Conservation (phyloP, 176 grass and related monocot species). For the Eleusine coracana region DNA sequence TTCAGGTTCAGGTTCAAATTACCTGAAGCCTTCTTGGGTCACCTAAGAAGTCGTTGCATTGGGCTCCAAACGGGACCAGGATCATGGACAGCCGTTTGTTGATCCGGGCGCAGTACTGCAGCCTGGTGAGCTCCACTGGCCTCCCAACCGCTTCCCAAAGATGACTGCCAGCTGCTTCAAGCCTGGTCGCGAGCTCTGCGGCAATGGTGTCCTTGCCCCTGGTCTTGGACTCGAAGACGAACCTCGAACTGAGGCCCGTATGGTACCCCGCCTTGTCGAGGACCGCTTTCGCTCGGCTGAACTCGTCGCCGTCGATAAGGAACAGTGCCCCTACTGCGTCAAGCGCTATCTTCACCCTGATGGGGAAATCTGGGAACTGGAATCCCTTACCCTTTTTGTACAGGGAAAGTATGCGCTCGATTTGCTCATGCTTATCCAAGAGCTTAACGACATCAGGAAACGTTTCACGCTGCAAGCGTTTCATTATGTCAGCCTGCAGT, state of each 20-base stretch:
- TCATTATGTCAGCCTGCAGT: constrained; percentile 66
- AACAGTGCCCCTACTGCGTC: constrained; percentile 42
- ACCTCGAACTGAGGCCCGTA: constrained; percentile 66
- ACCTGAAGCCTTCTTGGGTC: constrained; percentile 52
- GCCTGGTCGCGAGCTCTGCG: constrained; percentile 57
- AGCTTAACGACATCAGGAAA: constrained; percentile 64
- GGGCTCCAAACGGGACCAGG: constrained; percentile 72
- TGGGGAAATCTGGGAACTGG: constrained; percentile 34
- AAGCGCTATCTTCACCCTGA: constrained; percentile 43
- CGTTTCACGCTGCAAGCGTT: constrained; percentile 67
- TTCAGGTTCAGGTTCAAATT: not conserved
- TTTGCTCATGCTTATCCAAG: constrained; percentile 65
- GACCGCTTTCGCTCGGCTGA: constrained; percentile 4
- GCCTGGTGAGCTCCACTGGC: constrained; percentile 64
- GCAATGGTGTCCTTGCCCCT: constrained; percentile 75
- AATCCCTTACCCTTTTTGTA: constrained; percentile 46
- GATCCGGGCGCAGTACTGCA: constrained; percentile 70
- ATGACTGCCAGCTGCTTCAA: constrained; percentile 8
- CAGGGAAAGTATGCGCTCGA: constrained; percentile 57
- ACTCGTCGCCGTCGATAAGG: constrained; percentile 29
- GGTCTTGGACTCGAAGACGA: constrained; percentile 69
- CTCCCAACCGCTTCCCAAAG: constrained; percentile 44
- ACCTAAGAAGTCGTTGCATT: constrained; percentile 62
- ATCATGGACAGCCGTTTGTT: constrained; percentile 55
- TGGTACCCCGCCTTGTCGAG: constrained; percentile 46